A percentile compares a stretch with the other conserved stretches of the same genome.
Evolutionary conservation across 345 rosid genomes (phyloP).

Genomic region (Eucalyptus erythrocorys): DNA sequence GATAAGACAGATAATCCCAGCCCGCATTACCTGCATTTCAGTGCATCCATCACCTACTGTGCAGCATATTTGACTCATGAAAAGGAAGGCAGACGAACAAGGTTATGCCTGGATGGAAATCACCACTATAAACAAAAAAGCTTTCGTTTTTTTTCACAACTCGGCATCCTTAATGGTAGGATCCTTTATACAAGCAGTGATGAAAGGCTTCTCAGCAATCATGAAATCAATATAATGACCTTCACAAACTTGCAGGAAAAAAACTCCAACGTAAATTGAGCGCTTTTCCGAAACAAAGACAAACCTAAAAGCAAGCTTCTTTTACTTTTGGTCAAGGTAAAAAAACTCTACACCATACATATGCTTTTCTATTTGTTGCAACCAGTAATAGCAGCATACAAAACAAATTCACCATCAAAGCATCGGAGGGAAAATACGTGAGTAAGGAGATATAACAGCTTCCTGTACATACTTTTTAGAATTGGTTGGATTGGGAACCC

Average conservation of each 20-base stretch:
- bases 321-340: not conserved
- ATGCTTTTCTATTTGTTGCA: not conserved
- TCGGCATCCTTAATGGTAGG: not conserved
- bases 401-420: not conserved
- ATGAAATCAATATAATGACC: not conserved
- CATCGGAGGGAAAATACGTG: constrained; percentile 45
- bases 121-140: not conserved
- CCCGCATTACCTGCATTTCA: not conserved
- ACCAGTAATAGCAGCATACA: not conserved
- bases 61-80: not conserved
- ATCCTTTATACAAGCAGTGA: not conserved
- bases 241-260: not conserved
- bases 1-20: not conserved
- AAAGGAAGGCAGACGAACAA: not conserved
- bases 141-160: not conserved
- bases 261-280: not conserved
- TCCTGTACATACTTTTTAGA: constrained; percentile 32
- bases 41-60: not conserved
- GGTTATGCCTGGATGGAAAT: not conserved
- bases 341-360: not conserved
- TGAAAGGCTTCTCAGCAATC: not conserved
- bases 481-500: constrained; percentile 42
- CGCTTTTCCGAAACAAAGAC: not conserved
- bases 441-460: constrained; percentile 37
- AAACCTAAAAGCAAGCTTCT: not conserved